A percentile compares a stretch with the other conserved stretches of the same genome.
Evolutionary conservation across 202 grass and related monocot genomes (phyloP).

Genomic region (Digitaria exilis): DNA sequence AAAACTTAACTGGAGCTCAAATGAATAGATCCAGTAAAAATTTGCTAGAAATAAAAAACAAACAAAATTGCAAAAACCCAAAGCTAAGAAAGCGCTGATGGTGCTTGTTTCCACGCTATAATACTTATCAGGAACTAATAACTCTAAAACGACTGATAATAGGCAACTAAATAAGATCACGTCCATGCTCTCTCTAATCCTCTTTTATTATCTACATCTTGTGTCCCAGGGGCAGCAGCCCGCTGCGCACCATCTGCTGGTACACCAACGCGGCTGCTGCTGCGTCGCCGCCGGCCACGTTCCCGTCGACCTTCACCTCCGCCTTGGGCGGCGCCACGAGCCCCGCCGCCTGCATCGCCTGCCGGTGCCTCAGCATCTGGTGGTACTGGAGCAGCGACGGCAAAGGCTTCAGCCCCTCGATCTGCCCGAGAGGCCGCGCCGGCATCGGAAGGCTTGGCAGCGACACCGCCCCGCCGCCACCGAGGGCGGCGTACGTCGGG

Average conservation of each 20-base stretch:
- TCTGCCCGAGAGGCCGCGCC: slow-evolving; percentile 11
- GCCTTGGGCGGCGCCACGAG: slow-evolving; percentile 63
- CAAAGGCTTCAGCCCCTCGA: slow-evolving; percentile 47
- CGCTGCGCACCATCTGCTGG: slow-evolving; percentile 68
- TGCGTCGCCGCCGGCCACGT: too few species aligned
- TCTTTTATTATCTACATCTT: slow-evolving; percentile 81
- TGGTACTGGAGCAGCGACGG: slow-evolving; percentile 44
- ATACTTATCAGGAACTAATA: slow-evolving; percentile 12
- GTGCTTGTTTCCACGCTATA: slow-evolving; percentile 32
- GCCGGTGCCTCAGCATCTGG: slow-evolving; percentile 48
- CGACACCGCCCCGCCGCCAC: slow-evolving; percentile 14
- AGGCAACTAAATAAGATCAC: not conserved
- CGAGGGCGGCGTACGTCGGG: slow-evolving; percentile 46
- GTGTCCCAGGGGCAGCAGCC: slow-evolving; percentile 61
- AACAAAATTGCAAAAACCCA: not conserved
- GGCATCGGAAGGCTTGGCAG: slow-evolving; percentile 58
- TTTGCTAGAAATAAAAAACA: too few species aligned
- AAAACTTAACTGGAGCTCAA: not conserved
- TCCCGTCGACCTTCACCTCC: slow-evolving; percentile 54
- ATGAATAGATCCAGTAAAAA: not conserved
- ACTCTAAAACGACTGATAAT: not conserved
- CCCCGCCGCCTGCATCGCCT: slow-evolving; percentile 46
- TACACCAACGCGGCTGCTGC: slow-evolving; percentile 16
- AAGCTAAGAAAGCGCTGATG: not conserved
- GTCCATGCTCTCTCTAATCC: slow-evolving; percentile 8